Evolutionary conservation across 352 stramenopile species (phyloP).

Genomic region (Halophytophthora polymorphica): DNA sequence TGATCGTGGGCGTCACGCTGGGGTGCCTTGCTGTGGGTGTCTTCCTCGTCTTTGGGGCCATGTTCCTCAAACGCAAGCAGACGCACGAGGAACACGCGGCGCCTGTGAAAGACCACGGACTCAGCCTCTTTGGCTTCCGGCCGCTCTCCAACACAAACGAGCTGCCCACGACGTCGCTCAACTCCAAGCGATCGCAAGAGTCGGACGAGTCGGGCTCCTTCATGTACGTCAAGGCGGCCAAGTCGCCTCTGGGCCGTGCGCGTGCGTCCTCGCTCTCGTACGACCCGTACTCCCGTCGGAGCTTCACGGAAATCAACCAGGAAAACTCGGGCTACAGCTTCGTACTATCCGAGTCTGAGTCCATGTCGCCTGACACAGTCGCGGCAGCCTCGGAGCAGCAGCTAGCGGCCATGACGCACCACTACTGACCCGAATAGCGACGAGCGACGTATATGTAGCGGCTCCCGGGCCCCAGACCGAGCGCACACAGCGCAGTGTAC

Average conservation of each 20-base stretch:
- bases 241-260: conserved; percentile 30
- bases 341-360: conserved; percentile 26
- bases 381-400: conserved; percentile 14
- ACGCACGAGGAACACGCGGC: conserved; percentile 4
- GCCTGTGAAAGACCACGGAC: conserved; percentile 17
- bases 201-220: conserved; percentile 48
- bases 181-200: conserved; percentile 20
- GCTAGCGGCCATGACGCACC: conserved; percentile 10
- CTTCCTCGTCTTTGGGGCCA: conserved; percentile 24
- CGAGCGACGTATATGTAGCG: no score
- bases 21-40: conserved; percentile 26
- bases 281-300: conserved; percentile 41
- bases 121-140: conserved; percentile 39
- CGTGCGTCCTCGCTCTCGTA: conserved; percentile 51
- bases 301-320: conserved; percentile 27
- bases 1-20: conserved; percentile 36
- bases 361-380: conserved; percentile 8
- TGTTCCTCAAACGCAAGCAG: conserved; percentile 21
- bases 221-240: conserved; percentile 48
- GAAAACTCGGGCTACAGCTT: conserved; percentile 41
- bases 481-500: background rate
- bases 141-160: conserved; percentile 40
- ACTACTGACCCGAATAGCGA: conserved; percentile 15
- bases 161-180: conserved; percentile 33
- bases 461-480: no score